phyloP scores from a whole-genome alignment of 129 eudicot species.

The Smallanthus sonchifolius region DNA sequence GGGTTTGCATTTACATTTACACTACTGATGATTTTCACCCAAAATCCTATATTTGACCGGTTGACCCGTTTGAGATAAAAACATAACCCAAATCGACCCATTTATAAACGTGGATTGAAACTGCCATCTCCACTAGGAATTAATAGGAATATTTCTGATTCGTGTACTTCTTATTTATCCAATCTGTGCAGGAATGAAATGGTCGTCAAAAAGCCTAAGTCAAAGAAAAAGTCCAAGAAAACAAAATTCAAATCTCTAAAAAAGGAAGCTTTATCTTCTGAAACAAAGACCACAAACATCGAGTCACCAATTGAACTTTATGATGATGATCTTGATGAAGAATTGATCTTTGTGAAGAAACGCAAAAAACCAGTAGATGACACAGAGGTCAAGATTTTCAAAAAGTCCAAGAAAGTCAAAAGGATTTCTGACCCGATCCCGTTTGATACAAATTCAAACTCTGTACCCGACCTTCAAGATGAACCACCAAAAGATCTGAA shows the following conservation, averaged over 20 bases:
- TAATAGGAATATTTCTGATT: slow-evolving; percentile 9
- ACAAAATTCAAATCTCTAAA: slow-evolving; percentile 88
- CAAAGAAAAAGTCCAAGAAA: slow-evolving; percentile 87
- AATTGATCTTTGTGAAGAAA: slow-evolving; percentile 42
- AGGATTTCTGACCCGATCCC: slow-evolving; percentile 40
- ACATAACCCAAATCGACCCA: background rate
- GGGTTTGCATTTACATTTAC: background rate
- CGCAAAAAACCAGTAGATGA: slow-evolving; percentile 50
- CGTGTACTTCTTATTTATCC: background rate
- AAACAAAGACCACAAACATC: slow-evolving; percentile 34
- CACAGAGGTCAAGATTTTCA: slow-evolving; percentile 37
- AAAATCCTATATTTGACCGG: too few relatives aligned
- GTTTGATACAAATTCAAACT: slow-evolving; percentile 33
- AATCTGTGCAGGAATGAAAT: slow-evolving; percentile 49
- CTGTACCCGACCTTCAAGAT: slow-evolving; percentile 36
- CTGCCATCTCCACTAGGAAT: too few relatives aligned
- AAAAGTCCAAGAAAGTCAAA: slow-evolving; percentile 61
- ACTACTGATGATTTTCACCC: background rate
- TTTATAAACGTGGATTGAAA: background rate
- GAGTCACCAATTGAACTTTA: slow-evolving; percentile 52
- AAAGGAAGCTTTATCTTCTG: slow-evolving; percentile 63
- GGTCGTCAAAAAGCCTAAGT: slow-evolving; percentile 47
- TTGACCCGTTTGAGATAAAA: background rate
- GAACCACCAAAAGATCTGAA: slow-evolving; percentile 50
- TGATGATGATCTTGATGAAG: slow-evolving; percentile 35